Percentiles rank a stretch among this genome's conserved stretches.
These are phyloP conservation scores for Phragmites australis DNA, from an alignment of 176 grass and related monocot species.

Conservation along the genomic window DNA sequence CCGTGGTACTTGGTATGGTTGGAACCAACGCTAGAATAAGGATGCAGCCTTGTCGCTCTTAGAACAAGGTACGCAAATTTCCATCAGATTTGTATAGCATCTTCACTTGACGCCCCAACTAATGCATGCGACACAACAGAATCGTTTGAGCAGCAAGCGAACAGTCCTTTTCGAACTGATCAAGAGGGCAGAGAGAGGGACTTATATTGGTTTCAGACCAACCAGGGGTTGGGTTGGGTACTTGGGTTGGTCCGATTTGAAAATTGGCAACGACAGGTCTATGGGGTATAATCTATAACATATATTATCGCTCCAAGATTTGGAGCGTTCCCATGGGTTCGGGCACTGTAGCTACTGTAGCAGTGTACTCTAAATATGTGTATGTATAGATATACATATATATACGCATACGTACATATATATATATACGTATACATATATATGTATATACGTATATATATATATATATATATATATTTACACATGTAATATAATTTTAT, in stretches of 20 bases:
- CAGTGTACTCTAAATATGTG: too few species aligned
- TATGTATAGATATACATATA: too few species aligned
- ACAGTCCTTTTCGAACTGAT: constrained; percentile 28
- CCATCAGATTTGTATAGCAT: not conserved
- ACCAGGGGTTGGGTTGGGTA: constrained; percentile 25
- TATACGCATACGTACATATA: too few species aligned
- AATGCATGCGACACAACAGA: constrained; percentile 33
- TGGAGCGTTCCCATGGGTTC: too few species aligned
- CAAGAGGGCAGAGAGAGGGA: not conserved
- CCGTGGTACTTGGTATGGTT: constrained; percentile 21
- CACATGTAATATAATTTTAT: too few species aligned
- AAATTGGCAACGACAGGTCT: not conserved
- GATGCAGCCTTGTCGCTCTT: constrained; percentile 5
- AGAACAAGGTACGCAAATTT: not conserved
- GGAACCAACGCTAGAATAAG: constrained; percentile 33
- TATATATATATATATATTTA: too few species aligned
- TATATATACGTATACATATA: too few species aligned
- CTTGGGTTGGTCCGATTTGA: constrained; percentile 12
- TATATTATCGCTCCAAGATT: too few species aligned
- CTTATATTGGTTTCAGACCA: constrained; percentile 31
- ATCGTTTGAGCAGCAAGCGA: constrained; percentile 54
- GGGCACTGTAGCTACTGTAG: too few species aligned
- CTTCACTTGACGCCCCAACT: constrained; percentile 19
- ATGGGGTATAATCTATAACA: too few species aligned
- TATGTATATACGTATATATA: too few species aligned